Evolutionary conservation across 148 eudicot genomes (phyloP).

Genomic region (Agrostemma githago): DNA sequence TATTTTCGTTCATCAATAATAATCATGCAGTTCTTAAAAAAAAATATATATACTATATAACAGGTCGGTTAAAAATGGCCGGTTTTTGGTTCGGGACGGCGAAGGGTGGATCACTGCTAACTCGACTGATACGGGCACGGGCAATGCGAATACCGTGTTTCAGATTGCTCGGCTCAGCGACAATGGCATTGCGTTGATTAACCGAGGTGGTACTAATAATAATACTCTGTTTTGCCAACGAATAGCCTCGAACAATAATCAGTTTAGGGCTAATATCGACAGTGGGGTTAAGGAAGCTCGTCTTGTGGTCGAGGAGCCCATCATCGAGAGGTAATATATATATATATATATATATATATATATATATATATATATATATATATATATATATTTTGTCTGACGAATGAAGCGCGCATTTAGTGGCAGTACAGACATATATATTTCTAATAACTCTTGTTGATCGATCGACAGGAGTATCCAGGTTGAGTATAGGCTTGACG

Average conservation of each 20-base stretch:
- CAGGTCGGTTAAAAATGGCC: neutral
- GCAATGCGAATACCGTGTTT: neutral
- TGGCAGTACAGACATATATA: too few species aligned
- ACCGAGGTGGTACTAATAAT: neutral
- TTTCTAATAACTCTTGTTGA: too few species aligned
- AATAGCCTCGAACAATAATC: neutral
- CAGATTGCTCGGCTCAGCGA: constrained; percentile 9
- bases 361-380: too few species aligned
- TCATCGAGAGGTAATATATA: neutral
- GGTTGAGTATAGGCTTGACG: constrained; percentile 3
- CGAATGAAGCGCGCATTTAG: too few species aligned
- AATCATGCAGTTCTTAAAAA: too few species aligned
- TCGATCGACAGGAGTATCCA: neutral
- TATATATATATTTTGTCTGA: too few species aligned
- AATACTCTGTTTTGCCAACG: constrained; percentile 4
- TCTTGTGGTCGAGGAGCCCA: constrained; percentile 7
- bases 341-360: too few species aligned
- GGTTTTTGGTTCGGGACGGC: neutral
- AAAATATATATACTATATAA: too few species aligned
- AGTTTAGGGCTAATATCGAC: neutral
- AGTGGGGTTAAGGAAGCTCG: constrained; percentile 7
- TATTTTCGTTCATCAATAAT: too few species aligned
- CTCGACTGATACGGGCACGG: neutral
- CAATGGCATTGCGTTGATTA: neutral
- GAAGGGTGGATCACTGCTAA: neutral